Base-by-base conservation (phyloP, 1,284 basidiomycete genomes). In the Mycocalia duriaeana region DNA sequence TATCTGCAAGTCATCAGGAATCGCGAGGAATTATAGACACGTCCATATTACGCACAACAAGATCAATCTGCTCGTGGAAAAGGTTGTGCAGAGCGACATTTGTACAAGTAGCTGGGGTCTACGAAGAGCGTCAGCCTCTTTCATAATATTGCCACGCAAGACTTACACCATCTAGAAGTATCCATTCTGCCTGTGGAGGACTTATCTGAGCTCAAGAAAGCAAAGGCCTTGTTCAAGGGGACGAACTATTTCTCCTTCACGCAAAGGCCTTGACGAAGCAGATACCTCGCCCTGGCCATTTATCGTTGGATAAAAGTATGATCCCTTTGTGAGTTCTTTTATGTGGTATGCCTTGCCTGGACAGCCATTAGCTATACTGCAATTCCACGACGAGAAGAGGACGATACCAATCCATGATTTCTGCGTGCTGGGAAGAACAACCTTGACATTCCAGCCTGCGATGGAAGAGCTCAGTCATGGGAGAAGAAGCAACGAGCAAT, bases 71-170 rank as follows among this genome's bases (percentile, higher is more conserved):
- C 25, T 77, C 83, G 0, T 83, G 83, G 63, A 85, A 95, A 14
- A 96, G 60, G 60, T 95, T 95, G 63, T 95, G 89, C 37, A 96
- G 68, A 1, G 78, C 91, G 48, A 96, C 82, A 59, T 94, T 95
- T 2, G 90, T 76, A 62, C 94, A 96, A 2, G 92, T 90, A 3
- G 93, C 91, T 2, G 91, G 91, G 9, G 91, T 93, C 89, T 92
- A 55, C 25, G 40, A n/a, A 43, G 8, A n/a, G n/a, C n/a, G n/a
- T n/a, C n/a, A n/a, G n/a, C n/a, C n/a, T n/a, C n/a, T n/a, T n/a
- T n/a, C n/a, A 4, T 25, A 28, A 42, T 35, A 50, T 44, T 18
- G 44, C 25, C 31, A 22, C 44, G 37, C 19, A 46, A 18, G 38
- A 47, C 82, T 58, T 66, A 93, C 91, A 13, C 88, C 89, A 51